Evolutionary conservation across 2,329 filamentous ascomycete species (phyloP).

Genomic region (Beauveria bassiana): DNA sequence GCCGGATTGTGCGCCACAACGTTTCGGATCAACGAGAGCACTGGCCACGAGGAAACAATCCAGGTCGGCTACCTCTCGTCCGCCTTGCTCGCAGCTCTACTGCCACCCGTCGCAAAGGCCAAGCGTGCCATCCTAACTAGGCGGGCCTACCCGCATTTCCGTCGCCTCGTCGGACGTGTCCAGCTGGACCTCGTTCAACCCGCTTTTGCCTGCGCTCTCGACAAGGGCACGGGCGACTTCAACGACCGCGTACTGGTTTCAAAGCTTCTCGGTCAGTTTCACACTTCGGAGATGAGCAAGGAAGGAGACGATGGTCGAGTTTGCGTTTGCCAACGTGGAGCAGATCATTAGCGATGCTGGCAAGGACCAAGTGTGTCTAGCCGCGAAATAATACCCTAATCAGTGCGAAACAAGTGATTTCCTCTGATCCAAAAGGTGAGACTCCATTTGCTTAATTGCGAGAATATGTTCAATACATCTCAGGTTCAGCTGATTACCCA

Average conservation of each 20-base stretch:
- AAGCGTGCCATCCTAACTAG: constrained; percentile 13
- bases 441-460: too few relatives aligned
- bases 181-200: constrained; percentile 15
- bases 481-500: too few relatives aligned
- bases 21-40: constrained; percentile 21
- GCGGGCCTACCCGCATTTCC: constrained; percentile 13
- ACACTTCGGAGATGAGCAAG: constrained; percentile 22
- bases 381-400: too few relatives aligned
- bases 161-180: constrained; percentile 19
- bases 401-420: too few relatives aligned
- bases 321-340: constrained; percentile 14
- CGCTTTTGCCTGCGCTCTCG: constrained; percentile 16
- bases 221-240: constrained; percentile 6
- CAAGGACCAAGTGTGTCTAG: too few relatives aligned
- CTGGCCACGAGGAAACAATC: constrained; percentile 32
- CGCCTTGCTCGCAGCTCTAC: constrained; percentile 36
- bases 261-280: constrained; percentile 25
- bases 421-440: too few relatives aligned
- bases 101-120: constrained; percentile 38
- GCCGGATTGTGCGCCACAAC: constrained; percentile 17
- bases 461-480: too few relatives aligned
- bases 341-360: not conserved
- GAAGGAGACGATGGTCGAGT: constrained; percentile 15
- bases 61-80: constrained; percentile 44
- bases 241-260: constrained; percentile 16